A percentile compares a stretch with the other conserved stretches of the same genome.
Evolutionary conservation across 2,329 filamentous ascomycete genomes (phyloP).

Genomic region (Gnomoniopsis smithogilvyi): DNA sequence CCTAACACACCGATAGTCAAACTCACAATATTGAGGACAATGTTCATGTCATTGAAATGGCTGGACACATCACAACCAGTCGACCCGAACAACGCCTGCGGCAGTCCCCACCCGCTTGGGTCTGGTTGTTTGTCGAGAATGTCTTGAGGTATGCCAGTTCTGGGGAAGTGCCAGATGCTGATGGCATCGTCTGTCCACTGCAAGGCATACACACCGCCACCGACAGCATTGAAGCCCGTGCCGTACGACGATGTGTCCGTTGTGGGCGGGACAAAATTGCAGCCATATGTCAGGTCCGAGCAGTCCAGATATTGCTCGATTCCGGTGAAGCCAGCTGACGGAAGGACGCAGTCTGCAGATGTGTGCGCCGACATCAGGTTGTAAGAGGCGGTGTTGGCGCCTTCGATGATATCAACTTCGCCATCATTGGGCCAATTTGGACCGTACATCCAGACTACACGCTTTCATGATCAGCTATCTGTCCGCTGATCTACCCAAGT

Average conservation of each 20-base stretch:
- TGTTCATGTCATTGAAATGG: conserved; percentile 65
- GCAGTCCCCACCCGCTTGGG: conserved; percentile 65
- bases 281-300: conserved; percentile 39
- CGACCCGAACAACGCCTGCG: conserved; percentile 66
- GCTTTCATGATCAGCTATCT: not conserved
- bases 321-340: conserved; percentile 23
- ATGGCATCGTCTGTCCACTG: conserved; percentile 68
- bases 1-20: not conserved
- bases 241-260: conserved; percentile 51
- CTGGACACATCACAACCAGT: conserved; percentile 60
- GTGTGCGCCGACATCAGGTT: conserved; percentile 66
- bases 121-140: conserved; percentile 56
- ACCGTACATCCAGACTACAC: conserved; percentile 47
- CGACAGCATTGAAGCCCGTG: conserved; percentile 61
- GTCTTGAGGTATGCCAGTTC: conserved; percentile 62
- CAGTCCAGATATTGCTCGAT: conserved; percentile 31
- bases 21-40: conserved; percentile 66
- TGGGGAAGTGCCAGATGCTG: conserved; percentile 73
- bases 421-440: conserved; percentile 59
- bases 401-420: conserved; percentile 70
- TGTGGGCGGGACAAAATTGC: conserved; percentile 37
- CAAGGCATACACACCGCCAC: conserved; percentile 68
- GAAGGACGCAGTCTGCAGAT: conserved; percentile 18
- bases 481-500: not conserved
- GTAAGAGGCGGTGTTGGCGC: conserved; percentile 57